These are phyloP conservation scores for Plasmodium coatneyi DNA, from an alignment of 169 alveolate species.

Conservation along the genomic window DNA sequence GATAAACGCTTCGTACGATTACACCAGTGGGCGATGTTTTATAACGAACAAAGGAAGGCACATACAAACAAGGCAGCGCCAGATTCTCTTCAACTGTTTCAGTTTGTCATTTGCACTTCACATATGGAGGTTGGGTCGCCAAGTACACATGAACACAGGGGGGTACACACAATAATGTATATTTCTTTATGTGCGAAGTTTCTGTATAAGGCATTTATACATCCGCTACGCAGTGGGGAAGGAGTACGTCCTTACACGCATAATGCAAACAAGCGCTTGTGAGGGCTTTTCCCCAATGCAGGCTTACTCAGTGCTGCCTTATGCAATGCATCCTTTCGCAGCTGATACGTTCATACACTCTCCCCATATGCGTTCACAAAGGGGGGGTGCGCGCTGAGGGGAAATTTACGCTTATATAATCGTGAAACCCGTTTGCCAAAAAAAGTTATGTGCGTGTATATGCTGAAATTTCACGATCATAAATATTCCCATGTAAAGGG, in stretches of 20 bases:
- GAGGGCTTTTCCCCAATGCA: not conserved
- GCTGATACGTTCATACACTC: not conserved
- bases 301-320: not conserved
- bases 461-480: not conserved
- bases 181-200: not conserved
- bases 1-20: not conserved
- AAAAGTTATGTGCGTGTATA: not conserved
- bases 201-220: conserved; percentile 1
- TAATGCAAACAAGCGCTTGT: not conserved
- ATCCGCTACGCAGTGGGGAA: not conserved
- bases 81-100: not conserved
- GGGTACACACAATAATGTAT: not conserved
- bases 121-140: not conserved
- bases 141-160: not conserved
- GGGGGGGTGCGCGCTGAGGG: not conserved
- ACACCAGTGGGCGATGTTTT: not conserved
- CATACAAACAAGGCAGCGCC: not conserved
- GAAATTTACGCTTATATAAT: not conserved
- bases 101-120: not conserved
- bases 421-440: not conserved
- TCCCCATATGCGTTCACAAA: not conserved
- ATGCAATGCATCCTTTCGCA: not conserved
- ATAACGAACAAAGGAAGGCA: not conserved
- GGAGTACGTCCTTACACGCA: not conserved
- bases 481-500: not conserved